A percentile compares a stretch with the other conserved stretches of the same genome.
phyloP scores from a whole-genome alignment of 257 asterid species.

The Solanum gandarillasii region DNA sequence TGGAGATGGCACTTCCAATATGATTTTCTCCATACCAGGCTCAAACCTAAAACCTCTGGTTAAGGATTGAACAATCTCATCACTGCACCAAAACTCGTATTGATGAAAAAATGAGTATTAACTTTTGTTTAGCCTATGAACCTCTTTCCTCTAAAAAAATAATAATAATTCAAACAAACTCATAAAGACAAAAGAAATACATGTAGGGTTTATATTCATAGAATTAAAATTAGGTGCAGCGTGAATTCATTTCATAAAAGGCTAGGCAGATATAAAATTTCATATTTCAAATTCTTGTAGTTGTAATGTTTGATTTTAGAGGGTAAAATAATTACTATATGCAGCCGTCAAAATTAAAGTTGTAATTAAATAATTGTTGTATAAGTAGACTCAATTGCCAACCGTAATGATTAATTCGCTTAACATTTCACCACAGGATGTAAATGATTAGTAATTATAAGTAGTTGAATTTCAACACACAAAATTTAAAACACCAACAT shows the following conservation, averaged over 20 bases:
- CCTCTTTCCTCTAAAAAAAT: neutral
- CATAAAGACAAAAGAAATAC: neutral
- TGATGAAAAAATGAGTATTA: neutral
- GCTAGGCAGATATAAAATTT: neutral
- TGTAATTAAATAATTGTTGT: neutral
- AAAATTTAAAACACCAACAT: neutral
- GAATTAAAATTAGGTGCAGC: neutral
- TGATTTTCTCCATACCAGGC: neutral
- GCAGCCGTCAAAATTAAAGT: neutral
- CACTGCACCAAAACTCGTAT: too few relatives aligned
- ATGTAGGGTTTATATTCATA: neutral
- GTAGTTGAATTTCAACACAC: neutral
- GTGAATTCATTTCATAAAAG: neutral
- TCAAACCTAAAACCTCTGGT: too few relatives aligned
- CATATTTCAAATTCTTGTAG: neutral
- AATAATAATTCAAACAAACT: neutral
- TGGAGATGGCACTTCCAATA: neutral
- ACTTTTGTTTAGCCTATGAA: neutral
- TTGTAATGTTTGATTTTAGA: neutral
- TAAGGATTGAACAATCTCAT: neutral
- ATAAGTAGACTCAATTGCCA: neutral
- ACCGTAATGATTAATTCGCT: neutral
- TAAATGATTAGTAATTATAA: neutral
- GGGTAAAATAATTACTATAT: neutral
- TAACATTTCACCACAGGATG: neutral